These are phyloP conservation scores for Fusarium sp. DNA, from an alignment of 2,329 filamentous ascomycete genomes.

Conservation along the genomic window DNA sequence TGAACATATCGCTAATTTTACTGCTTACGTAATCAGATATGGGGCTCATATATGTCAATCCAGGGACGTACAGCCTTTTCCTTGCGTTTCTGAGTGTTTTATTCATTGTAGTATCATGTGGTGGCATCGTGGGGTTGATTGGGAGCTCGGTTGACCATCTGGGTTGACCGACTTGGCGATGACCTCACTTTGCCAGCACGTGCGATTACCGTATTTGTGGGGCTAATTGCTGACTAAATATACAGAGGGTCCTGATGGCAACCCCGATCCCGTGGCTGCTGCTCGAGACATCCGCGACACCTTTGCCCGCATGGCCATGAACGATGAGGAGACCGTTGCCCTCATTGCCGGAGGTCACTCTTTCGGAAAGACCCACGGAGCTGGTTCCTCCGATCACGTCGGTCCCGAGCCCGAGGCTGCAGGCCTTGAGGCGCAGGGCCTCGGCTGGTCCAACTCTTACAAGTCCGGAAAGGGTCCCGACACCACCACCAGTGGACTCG, in stretches of 20 bases:
- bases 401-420: slow-evolving; percentile 76
- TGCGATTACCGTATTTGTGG: not conserved
- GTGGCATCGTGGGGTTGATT: not conserved
- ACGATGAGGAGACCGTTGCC: slow-evolving; percentile 83
- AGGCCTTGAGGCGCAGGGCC: slow-evolving; percentile 72
- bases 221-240: not conserved
- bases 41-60: slow-evolving; percentile 82
- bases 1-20: no score
- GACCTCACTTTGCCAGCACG: not conserved
- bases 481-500: slow-evolving; percentile 80
- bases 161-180: not conserved
- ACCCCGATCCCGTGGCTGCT: slow-evolving; percentile 75
- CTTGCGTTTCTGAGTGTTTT: not conserved
- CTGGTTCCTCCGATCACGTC: slow-evolving; percentile 59
- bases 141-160: not conserved
- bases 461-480: slow-evolving; percentile 76
- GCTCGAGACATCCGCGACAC: slow-evolving; percentile 79
- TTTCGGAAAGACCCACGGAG: slow-evolving; percentile 85
- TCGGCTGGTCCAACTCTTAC: slow-evolving; percentile 78
- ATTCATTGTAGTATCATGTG: not conserved
- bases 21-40: not conserved
- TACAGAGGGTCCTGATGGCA: slow-evolving; percentile 76
- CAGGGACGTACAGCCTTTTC: slow-evolving; percentile 44
- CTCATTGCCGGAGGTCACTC: slow-evolving; percentile 82
- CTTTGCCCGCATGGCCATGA: slow-evolving; percentile 85